These are phyloP conservation scores for Clonostachys sp. DNA, from an alignment of 2,329 filamentous ascomycete species.

Conservation along the genomic window DNA sequence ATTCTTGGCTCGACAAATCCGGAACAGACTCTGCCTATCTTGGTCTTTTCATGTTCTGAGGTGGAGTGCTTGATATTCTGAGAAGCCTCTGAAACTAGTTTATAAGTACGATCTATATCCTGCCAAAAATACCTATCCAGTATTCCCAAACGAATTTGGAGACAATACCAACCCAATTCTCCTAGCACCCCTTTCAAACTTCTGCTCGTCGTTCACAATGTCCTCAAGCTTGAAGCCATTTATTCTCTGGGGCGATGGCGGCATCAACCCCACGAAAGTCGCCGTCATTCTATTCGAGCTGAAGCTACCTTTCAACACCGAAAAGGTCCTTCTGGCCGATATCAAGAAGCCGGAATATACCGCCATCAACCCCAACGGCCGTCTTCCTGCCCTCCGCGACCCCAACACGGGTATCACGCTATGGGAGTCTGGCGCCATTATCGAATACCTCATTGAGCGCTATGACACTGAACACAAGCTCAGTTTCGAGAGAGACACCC, in stretches of 20 bases:
- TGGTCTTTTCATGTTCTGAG: too few relatives aligned
- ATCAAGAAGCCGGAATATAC: slow-evolving; percentile 13
- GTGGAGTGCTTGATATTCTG: too few relatives aligned
- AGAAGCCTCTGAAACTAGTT: too few relatives aligned
- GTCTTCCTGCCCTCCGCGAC: slow-evolving; percentile 22
- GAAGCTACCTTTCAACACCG: slow-evolving; percentile 8
- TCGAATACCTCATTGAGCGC: slow-evolving; percentile 20
- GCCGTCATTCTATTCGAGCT: slow-evolving; percentile 13
- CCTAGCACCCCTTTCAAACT: too few relatives aligned
- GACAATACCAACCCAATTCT: too few relatives aligned
- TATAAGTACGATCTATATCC: too few relatives aligned
- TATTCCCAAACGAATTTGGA: too few relatives aligned
- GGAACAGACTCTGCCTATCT: too few relatives aligned
- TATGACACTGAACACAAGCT: slow-evolving; percentile 19
- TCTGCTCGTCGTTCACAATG: too few relatives aligned
- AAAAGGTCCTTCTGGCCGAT: slow-evolving; percentile 11
- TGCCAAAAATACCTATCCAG: too few relatives aligned
- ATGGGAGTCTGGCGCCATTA: slow-evolving; percentile 18
- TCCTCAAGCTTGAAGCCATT: too few relatives aligned
- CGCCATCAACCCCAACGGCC: slow-evolving; percentile 24
- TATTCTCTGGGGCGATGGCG: background rate
- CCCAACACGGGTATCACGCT: slow-evolving; percentile 20
- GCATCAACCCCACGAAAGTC: slow-evolving; percentile 9
- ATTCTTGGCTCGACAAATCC: too few relatives aligned
- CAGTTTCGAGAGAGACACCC: slow-evolving; percentile 10